Conservation (phyloP, 441 rosid species). For the Flueggea neowawraea region DNA sequence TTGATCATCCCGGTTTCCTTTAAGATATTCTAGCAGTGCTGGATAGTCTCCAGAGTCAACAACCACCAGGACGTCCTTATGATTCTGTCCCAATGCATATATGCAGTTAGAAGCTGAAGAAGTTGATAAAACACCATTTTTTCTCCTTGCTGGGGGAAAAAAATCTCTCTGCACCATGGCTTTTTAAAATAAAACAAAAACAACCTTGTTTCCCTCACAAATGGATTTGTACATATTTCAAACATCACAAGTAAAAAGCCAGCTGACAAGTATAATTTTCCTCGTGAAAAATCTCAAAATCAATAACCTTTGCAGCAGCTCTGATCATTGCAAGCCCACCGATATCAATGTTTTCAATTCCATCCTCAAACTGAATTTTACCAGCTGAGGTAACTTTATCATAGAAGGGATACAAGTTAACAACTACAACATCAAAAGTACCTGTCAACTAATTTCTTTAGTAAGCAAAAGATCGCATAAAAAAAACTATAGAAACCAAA, state of each 20-base stretch:
- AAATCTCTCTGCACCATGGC: too few relatives aligned
- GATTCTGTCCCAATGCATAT: slow-evolving; percentile 55
- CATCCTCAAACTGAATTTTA: slow-evolving; percentile 67
- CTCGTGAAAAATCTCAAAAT: not conserved
- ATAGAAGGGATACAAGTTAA: slow-evolving; percentile 91
- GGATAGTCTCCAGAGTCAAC: slow-evolving; percentile 81
- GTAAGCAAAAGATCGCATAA: not conserved
- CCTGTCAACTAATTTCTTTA: slow-evolving; percentile 36
- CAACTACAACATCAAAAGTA: slow-evolving; percentile 87
- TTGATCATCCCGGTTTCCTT: slow-evolving; percentile 57
- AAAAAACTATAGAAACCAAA: not conserved
- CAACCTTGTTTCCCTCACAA: not conserved
- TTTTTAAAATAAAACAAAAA: not conserved
- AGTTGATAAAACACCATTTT: not conserved
- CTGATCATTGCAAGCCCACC: slow-evolving; percentile 95
- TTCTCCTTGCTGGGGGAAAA: too few relatives aligned
- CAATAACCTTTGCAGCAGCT: slow-evolving; percentile 89
- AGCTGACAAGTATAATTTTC: not conserved
- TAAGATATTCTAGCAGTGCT: slow-evolving; percentile 63
- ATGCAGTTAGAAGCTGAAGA: not conserved
- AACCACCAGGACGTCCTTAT: slow-evolving; percentile 84
- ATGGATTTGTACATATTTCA: not conserved
- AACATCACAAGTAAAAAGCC: too few relatives aligned
- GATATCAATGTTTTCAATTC: slow-evolving; percentile 92
- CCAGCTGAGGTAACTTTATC: slow-evolving; percentile 71